A percentile compares a stretch with the other conserved stretches of the same genome.
These are phyloP conservation scores for Candida hungchunana DNA, from an alignment of 805 yeast species.

Conservation along the genomic window DNA sequence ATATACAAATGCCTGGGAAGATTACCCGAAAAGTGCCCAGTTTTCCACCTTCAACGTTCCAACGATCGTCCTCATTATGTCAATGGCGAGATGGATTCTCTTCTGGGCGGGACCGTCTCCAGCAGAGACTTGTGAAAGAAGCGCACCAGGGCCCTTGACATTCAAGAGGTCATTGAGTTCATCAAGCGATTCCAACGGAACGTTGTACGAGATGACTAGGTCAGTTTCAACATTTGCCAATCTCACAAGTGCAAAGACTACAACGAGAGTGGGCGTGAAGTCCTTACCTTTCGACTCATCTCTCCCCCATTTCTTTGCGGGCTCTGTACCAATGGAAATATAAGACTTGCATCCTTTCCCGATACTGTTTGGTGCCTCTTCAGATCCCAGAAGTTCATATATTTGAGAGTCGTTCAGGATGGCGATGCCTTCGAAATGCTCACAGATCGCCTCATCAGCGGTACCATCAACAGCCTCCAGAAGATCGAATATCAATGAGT, in stretches of 20 bases:
- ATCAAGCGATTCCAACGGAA: slow-evolving; percentile 40
- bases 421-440: slow-evolving; percentile 55
- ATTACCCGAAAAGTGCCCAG: slow-evolving; percentile 43
- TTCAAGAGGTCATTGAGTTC: slow-evolving; percentile 26
- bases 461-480: slow-evolving; percentile 45
- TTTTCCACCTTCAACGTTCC: slow-evolving; percentile 35
- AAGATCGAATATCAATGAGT: slow-evolving; percentile 61
- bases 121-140: not conserved
- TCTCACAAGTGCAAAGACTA: slow-evolving; percentile 56
- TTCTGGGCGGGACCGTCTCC: slow-evolving; percentile 21
- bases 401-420: slow-evolving; percentile 36
- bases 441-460: slow-evolving; percentile 39
- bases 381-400: slow-evolving; percentile 30
- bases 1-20: not conserved
- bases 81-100: slow-evolving; percentile 28
- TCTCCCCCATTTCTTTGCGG: slow-evolving; percentile 52
- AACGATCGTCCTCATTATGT: slow-evolving; percentile 25
- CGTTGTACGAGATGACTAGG: slow-evolving; percentile 53
- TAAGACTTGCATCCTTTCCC: slow-evolving; percentile 24
- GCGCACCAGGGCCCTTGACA: slow-evolving; percentile 1
- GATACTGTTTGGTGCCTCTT: slow-evolving; percentile 14
- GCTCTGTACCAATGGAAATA: slow-evolving; percentile 36
- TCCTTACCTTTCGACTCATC: slow-evolving; percentile 22
- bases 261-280: slow-evolving; percentile 36
- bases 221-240: slow-evolving; percentile 52